Conservation (phyloP, 257 asterid genomes). For the Hygrophila difformis region DNA sequence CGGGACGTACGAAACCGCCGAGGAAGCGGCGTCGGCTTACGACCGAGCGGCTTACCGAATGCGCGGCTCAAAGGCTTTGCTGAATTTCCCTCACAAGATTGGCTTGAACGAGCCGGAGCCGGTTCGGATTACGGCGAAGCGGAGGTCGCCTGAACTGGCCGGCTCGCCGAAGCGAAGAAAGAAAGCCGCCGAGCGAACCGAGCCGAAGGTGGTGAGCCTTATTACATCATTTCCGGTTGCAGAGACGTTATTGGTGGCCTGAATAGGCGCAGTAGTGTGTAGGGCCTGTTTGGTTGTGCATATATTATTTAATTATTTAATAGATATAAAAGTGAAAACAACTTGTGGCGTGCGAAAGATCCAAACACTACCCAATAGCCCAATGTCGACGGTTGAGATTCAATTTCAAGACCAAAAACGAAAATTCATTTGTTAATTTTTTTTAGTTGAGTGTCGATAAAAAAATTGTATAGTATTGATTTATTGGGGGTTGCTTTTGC, state of each 20-base stretch:
- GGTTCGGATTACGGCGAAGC: slow-evolving; percentile 79
- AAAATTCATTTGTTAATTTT: no score
- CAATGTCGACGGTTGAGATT: no score
- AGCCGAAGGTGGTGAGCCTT: slow-evolving; percentile 49
- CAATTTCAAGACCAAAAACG: no score
- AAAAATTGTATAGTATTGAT: no score
- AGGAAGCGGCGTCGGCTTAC: slow-evolving; percentile 17
- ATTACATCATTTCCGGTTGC: slow-evolving; percentile 34
- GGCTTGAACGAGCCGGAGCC: slow-evolving; percentile 89
- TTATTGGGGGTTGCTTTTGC: no score
- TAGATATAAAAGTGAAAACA: no score
- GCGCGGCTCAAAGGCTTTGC: slow-evolving; percentile 80
- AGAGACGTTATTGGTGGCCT: slow-evolving; percentile 37
- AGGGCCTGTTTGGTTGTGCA: slow-evolving; percentile 20
- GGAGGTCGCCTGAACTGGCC: slow-evolving; percentile 60
- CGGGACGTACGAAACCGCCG: no score
- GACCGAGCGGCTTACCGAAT: slow-evolving; percentile 85
- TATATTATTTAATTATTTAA: not conserved
- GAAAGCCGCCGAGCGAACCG: slow-evolving; percentile 34
- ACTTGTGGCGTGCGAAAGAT: no score
- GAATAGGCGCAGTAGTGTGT: not conserved
- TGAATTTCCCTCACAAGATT: slow-evolving; percentile 64
- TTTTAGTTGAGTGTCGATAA: no score
- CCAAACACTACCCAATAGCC: no score
- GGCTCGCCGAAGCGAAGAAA: no score